Conservation (phyloP, 2,329 filamentous ascomycete genomes). For the Neopestalotiopsis sp. region DNA sequence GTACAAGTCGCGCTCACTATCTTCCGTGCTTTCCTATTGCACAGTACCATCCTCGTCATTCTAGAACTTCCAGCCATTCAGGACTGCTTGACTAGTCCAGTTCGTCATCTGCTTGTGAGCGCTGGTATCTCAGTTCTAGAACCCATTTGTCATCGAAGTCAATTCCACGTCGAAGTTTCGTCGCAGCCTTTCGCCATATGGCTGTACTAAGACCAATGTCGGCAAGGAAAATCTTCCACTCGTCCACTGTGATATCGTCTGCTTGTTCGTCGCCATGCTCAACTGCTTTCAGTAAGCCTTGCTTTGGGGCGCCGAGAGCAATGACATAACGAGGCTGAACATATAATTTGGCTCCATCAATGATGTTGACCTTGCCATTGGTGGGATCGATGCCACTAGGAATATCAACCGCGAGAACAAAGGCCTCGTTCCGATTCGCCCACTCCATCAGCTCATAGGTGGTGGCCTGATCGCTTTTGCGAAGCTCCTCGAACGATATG, state of each 20-base stretch:
- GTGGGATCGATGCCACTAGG: conserved; percentile 87
- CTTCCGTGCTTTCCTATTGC: neutral
- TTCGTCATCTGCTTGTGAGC: conserved; percentile 12
- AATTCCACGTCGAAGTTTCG: conserved; percentile 80
- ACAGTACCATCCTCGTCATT: no score
- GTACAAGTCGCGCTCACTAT: no score
- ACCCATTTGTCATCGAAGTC: conserved; percentile 91
- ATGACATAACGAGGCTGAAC: conserved; percentile 84
- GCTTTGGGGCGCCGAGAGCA: conserved; percentile 85
- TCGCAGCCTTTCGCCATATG: conserved; percentile 85
- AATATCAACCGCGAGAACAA: conserved; percentile 86
- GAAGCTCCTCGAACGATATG: conserved; percentile 85
- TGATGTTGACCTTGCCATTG: conserved; percentile 68
- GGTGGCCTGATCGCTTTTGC: conserved; percentile 80
- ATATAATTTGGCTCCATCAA: conserved; percentile 80
- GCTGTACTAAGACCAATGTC: conserved; percentile 86
- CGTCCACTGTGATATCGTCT: conserved; percentile 53
- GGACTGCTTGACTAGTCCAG: conserved; percentile 6
- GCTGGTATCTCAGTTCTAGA: conserved; percentile 66
- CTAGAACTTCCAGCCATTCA: neutral
- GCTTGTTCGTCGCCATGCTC: conserved; percentile 61
- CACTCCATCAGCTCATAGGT: conserved; percentile 92
- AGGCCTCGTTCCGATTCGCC: conserved; percentile 86
- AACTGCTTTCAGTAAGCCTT: conserved; percentile 80
- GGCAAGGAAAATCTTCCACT: conserved; percentile 83